phyloP scores from a whole-genome alignment of 1,139 yeast species.

The Zygosaccharomyces sapae region DNA sequence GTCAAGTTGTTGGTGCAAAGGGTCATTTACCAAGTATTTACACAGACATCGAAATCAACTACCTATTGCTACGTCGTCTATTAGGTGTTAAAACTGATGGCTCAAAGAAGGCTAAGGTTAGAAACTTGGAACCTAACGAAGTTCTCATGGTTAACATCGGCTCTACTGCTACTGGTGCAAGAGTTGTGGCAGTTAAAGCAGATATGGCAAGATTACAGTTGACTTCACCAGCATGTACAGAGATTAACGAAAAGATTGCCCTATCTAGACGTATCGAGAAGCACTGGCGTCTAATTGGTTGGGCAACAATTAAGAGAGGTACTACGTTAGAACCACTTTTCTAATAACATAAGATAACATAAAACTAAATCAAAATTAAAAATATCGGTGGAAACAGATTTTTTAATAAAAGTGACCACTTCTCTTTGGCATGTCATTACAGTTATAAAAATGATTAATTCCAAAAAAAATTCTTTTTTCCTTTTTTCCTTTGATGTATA shows the following conservation, averaged over 20 bases:
- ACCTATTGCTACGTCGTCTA: slow-evolving; percentile 91
- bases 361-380: slow-evolving; percentile 1
- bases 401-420: not conserved
- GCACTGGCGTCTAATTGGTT: slow-evolving; percentile 99
- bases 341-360: slow-evolving; percentile 21
- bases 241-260: slow-evolving; percentile 96
- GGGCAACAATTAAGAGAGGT: slow-evolving; percentile 99
- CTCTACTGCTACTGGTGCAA: slow-evolving; percentile 98
- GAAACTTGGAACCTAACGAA: slow-evolving; percentile 90
- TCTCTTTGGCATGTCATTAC: no score
- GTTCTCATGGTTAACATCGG: slow-evolving; percentile 99
- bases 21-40: slow-evolving; percentile 94
- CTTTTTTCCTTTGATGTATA: not conserved
- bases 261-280: slow-evolving; percentile 97
- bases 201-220: slow-evolving; percentile 98
- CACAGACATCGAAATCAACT: slow-evolving; percentile 95
- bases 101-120: slow-evolving; percentile 93
- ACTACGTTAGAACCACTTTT: slow-evolving; percentile 70
- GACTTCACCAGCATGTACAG: slow-evolving; percentile 98
- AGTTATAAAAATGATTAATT: no score
- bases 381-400: not conserved
- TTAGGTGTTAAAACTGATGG: slow-evolving; percentile 99
- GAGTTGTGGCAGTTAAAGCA: slow-evolving; percentile 96
- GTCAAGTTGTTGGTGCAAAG: slow-evolving; percentile 97
- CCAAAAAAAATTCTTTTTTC: not conserved